Percentiles rank a stretch among this genome's conserved stretches.
Conservation (phyloP, 2,329 filamentous ascomycete genomes). For the Fonsecaea nubica region DNA sequence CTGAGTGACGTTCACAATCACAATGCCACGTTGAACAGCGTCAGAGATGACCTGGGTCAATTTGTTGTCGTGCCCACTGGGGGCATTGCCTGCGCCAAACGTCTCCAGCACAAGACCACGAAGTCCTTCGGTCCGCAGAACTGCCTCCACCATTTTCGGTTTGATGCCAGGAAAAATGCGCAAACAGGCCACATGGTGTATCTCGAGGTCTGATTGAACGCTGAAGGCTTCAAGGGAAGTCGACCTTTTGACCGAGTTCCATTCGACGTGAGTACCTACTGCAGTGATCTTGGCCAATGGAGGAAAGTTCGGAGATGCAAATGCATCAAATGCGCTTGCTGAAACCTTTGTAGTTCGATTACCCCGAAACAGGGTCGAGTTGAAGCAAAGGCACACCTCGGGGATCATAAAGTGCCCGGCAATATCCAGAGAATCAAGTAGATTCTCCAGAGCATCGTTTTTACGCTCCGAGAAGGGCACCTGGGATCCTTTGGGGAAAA, state of each 20-base stretch:
- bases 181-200: slow-evolving; percentile 85
- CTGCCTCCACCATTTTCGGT: slow-evolving; percentile 89
- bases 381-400: slow-evolving; percentile 93
- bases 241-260: slow-evolving; percentile 77
- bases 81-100: slow-evolving; percentile 91
- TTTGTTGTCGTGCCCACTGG: slow-evolving; percentile 77
- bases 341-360: slow-evolving; percentile 89
- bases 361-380: slow-evolving; percentile 85
- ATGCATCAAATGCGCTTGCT: slow-evolving; percentile 83
- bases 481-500: slow-evolving; percentile 62
- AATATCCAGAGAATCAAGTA: slow-evolving; percentile 82
- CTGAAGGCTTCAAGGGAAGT: slow-evolving; percentile 75
- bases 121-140: slow-evolving; percentile 76
- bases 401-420: slow-evolving; percentile 92
- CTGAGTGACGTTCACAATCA: slow-evolving; percentile 91
- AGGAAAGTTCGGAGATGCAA: slow-evolving; percentile 83
- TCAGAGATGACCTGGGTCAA: slow-evolving; percentile 78
- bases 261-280: slow-evolving; percentile 79
- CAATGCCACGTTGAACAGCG: slow-evolving; percentile 78
- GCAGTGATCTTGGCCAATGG: slow-evolving; percentile 83
- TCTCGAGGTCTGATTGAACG: slow-evolving; percentile 77
- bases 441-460: slow-evolving; percentile 88
- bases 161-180: slow-evolving; percentile 92
- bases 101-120: slow-evolving; percentile 86
- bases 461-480: slow-evolving; percentile 89